A percentile compares a stretch with the other conserved stretches of the same genome.
Conservation (phyloP, 2,329 filamentous ascomycete genomes). For the Phyllosticta paracitricarpa region DNA sequence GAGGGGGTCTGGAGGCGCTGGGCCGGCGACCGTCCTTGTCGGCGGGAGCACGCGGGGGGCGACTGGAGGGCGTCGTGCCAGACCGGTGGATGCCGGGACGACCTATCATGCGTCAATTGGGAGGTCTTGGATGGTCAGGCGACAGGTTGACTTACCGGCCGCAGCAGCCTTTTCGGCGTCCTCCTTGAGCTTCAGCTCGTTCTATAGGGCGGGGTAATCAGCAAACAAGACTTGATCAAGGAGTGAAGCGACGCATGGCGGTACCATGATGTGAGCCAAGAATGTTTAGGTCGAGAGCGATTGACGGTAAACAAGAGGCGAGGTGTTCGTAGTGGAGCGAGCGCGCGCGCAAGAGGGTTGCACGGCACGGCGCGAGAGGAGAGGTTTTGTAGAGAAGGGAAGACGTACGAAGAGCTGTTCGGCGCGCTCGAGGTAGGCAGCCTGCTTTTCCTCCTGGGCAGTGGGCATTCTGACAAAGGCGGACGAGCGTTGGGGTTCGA, state of each 20-base stretch:
- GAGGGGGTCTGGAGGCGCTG: conserved; percentile 1
- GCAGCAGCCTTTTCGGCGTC: conserved; percentile 39
- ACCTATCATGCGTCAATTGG: conserved; percentile 1
- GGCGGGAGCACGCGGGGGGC: conserved; percentile 23
- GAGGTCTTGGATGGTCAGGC: not conserved
- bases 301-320: not conserved
- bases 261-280: not conserved
- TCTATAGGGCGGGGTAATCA: conserved; percentile 43
- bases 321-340: not conserved
- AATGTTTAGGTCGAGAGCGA: not conserved
- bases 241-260: conserved; percentile 31
- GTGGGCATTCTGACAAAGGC: conserved; percentile 27
- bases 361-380: conserved; percentile 3
- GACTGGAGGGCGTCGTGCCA: conserved; percentile 32
- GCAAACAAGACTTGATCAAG: conserved; percentile 29
- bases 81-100: conserved; percentile 34
- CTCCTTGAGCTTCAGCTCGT: conserved; percentile 58
- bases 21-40: conserved; percentile 18
- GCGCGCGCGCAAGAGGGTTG: not conserved
- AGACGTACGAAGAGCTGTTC: conserved; percentile 69
- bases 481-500: not conserved
- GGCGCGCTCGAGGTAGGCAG: conserved; percentile 40
- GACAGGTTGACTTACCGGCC: conserved; percentile 8
- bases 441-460: conserved; percentile 35
- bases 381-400: conserved; percentile 9